Evolutionary conservation across 139 green algal species (phyloP).

Genomic region (Tetratostichococcus sp.): DNA sequence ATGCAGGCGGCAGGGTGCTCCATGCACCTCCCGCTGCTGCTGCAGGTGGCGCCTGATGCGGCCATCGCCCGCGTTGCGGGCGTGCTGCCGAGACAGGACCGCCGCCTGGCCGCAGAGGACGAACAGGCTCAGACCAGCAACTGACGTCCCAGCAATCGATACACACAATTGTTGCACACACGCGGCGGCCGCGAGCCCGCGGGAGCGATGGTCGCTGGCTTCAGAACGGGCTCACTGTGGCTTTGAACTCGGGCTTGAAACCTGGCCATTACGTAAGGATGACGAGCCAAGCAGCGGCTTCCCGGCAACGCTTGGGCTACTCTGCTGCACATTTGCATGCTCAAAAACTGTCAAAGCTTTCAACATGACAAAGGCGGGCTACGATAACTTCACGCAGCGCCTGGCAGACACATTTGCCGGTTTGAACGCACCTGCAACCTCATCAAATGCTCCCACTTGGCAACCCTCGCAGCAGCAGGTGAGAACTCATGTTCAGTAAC

Average conservation of each 20-base stretch:
- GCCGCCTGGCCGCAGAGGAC: too few species aligned
- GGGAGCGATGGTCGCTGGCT: too few species aligned
- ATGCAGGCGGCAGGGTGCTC: neutral
- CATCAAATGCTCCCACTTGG: neutral
- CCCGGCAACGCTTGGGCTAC: too few species aligned
- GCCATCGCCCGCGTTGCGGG: neutral
- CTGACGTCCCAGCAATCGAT: too few species aligned
- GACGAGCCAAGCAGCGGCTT: too few species aligned
- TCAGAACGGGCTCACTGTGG: too few species aligned
- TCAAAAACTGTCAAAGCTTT: neutral
- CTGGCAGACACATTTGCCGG: conserved; percentile 8
- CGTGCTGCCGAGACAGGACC: too few species aligned
- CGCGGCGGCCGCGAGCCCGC: too few species aligned
- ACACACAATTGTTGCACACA: too few species aligned
- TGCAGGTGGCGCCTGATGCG: neutral
- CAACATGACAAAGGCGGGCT: neutral
- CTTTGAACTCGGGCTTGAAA: too few species aligned
- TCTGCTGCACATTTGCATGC: neutral
- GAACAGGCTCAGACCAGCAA: too few species aligned
- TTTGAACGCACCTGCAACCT: neutral
- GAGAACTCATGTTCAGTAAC: neutral
- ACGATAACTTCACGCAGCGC: neutral
- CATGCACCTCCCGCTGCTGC: neutral
- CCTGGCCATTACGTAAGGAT: too few species aligned
- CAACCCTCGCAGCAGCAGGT: neutral